Evolutionary conservation across 805 yeast genomes (phyloP), one percentile per base, ranked within the genome.

Genomic region (Kockiozyma suomiensis): DNA sequence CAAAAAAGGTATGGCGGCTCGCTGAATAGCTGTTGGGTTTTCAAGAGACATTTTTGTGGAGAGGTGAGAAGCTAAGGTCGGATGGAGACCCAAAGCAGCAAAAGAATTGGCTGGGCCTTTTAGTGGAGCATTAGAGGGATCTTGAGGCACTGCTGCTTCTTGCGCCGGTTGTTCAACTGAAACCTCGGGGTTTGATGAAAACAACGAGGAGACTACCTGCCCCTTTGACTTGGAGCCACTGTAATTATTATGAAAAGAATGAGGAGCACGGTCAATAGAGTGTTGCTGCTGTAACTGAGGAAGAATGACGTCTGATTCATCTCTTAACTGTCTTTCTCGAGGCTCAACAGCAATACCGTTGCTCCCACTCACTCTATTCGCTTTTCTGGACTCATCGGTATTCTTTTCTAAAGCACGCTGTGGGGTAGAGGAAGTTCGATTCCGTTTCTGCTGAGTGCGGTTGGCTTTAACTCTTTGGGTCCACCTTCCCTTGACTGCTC

Each of bases 81-180:
- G 81, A 61, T 82, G 81, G 15, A 92, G 73, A 0, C 96, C 96
- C 46, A 93, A 75, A 0, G 90, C 89, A 17, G 75, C 79, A 69
- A 93, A 93, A 2, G 88, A 78, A 8, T 88, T 82, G 0, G 85
- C 77, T 68, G 87, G 91, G 17, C 77, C 79, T 6, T 69, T 52
- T 30, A 89, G 72, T 0, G 97, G 97, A 0, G 97, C 97, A 75
- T 94, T 94, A 0, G 97, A 90, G 0, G 96, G 88, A 3, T 72
- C 79, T 1, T 69, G 61, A 8, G 19, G 35, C 17, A 50, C 45
- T 21, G 32, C 43, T 10, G 58, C 47, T 12, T 1, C 49, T 56
- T 56, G 65, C 19, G 70, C 72, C 6, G 71, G 65, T 8, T 75
- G 71, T 1, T 62, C 68, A 8, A 72, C 30, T 25, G 46, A 33